phyloP scores from a whole-genome alignment of 2,329 filamentous ascomycete species.

The Fusarium chuoi region DNA sequence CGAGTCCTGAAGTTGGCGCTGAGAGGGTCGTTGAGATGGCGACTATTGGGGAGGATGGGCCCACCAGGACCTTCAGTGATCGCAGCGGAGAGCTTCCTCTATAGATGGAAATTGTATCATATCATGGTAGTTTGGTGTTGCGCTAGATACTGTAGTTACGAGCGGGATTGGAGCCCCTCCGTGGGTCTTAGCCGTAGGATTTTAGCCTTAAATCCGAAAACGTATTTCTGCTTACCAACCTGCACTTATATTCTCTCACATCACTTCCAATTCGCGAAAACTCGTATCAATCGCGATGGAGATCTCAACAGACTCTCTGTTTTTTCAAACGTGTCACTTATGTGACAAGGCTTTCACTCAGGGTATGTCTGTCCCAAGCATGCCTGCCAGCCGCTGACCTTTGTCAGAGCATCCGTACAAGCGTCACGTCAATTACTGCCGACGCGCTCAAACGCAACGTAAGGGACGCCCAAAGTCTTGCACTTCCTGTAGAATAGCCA shows the following conservation, averaged over 20 bases:
- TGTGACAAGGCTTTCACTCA: slow-evolving; percentile 37
- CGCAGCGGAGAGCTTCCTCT: slow-evolving; percentile 36
- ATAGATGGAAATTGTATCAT: background rate
- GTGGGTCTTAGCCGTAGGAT: background rate
- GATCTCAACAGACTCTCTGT: background rate
- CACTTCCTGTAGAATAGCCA: slow-evolving; percentile 31
- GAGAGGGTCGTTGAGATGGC: slow-evolving; percentile 47
- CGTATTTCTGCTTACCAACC: slow-evolving; percentile 5
- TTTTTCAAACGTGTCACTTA: slow-evolving; percentile 24
- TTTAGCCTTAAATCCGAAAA: slow-evolving; percentile 27
- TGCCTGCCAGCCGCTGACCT: background rate
- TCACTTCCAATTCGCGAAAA: too few species aligned
- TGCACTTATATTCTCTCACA: too few species aligned
- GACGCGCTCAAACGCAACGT: slow-evolving; percentile 35
- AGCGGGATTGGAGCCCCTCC: background rate
- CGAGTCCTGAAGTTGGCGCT: slow-evolving; percentile 44
- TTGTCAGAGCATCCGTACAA: slow-evolving; percentile 33
- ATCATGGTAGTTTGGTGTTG: background rate
- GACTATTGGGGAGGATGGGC: slow-evolving; percentile 43
- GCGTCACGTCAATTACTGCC: slow-evolving; percentile 43
- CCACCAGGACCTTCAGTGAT: slow-evolving; percentile 44
- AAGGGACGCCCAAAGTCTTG: slow-evolving; percentile 43
- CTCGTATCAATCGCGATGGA: background rate
- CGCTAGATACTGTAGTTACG: too few species aligned
- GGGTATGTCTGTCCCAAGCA: slow-evolving; percentile 1